Base-by-base conservation (phyloP, 2,329 filamentous ascomycete species). In the Trichoderma guizhouense region DNA sequence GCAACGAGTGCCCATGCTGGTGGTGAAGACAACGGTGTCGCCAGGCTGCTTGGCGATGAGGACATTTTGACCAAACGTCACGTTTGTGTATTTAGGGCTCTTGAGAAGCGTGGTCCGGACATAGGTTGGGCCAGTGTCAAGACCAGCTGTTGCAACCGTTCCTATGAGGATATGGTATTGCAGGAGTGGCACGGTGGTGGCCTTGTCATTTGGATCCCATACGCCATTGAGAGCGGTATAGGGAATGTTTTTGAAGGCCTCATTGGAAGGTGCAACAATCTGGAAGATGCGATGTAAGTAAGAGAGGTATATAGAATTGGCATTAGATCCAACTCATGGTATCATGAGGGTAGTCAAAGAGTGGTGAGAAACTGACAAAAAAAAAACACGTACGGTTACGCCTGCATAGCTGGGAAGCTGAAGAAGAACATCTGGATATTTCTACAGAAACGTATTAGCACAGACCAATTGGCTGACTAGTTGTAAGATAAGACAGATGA, bases 111-210 rank as follows among this genome's bases (percentile, higher is more conserved):
- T 86, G 34, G 82, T 77, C 39, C 82, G 78, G 69, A 86, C 84
- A 24, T 78, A 78, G 1, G 82, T 79, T 3, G 79, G 79, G 2
- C 83, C 83, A 0, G 77, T 72, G 2, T 78, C 72, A 43, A 87
- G 80, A 21, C 77, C 78, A 8, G 76, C 79, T 7, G 82, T 81
- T 5, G 79, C 76, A 14, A 90, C 83, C 15, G 84, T 84, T 63
- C 84, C 86, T 65, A 85, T 82, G 30, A 91, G 81, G 65, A 91
- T 85, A 79, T 92, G 90, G 79, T 92, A 92, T 65, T 85, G 81
- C 6, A 92, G 83, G 36, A 91, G 83, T 39, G 80, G 79, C n/a
- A 83, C 79, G 4, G 84, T 81, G 9, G 87, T 81, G 51, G 81
- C 80, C 64, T 79, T 77, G 75, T 86, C 79, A 6, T 87, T 81